phyloP scores from a whole-genome alignment of 805 yeast species.

The Starmera pachycereana region DNA sequence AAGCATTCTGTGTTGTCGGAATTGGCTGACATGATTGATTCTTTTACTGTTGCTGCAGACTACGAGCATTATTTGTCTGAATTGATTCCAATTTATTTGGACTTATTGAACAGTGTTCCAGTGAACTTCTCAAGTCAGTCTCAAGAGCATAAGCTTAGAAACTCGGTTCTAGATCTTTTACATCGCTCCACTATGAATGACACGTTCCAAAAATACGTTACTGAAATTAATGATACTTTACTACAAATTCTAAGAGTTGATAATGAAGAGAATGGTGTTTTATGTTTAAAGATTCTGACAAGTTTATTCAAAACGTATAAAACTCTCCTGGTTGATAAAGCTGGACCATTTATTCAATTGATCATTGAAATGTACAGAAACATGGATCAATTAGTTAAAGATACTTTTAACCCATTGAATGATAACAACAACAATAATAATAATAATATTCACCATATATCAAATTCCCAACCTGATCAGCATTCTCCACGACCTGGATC shows the following conservation, averaged over 20 bases:
- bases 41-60: conserved; percentile 72
- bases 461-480: no score
- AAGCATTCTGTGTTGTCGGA: conserved; percentile 70
- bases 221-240: conserved; percentile 46
- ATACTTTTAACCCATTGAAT: conserved; percentile 43
- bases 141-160: conserved; percentile 69
- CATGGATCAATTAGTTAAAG: conserved; percentile 64
- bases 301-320: conserved; percentile 81
- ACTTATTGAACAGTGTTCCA: conserved; percentile 56
- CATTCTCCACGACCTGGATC: conserved; percentile 26
- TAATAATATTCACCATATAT: conserved; percentile 14
- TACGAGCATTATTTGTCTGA: conserved; percentile 65
- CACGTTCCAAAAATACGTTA: conserved; percentile 61
- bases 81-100: conserved; percentile 60
- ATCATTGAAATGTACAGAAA: conserved; percentile 71
- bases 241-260: conserved; percentile 57
- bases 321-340: conserved; percentile 52
- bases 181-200: conserved; percentile 81
- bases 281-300: conserved; percentile 82
- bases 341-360: conserved; percentile 67
- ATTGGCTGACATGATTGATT: conserved; percentile 76
- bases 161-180: conserved; percentile 64
- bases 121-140: conserved; percentile 58
- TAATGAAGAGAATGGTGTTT: conserved; percentile 92
- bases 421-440: conserved; percentile 14